Evolutionary conservation across 2,329 filamentous ascomycete species (phyloP), one percentile per base, ranked within the genome.

Genomic region (Leptodontidium sp.): DNA sequence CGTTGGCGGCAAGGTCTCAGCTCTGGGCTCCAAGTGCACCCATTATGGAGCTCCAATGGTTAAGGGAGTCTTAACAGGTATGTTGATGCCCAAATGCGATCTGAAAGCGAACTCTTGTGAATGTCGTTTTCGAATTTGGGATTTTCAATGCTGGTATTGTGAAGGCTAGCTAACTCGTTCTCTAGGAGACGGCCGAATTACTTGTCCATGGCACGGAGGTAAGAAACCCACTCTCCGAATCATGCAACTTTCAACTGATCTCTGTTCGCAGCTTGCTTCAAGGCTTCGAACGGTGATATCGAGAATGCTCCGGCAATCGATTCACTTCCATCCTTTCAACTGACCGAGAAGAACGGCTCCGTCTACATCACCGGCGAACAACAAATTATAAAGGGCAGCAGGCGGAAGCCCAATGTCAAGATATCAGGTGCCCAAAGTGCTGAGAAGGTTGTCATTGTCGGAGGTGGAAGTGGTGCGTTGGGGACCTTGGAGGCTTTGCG

Each of bases 171-270:
- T 59, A 29, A 40, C 21, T 2, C 53, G 11, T 29, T 45, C 26
- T 12, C 55, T 11, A 55, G 63, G 88, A 2, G 90, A 92, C 74
- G 96, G 96, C 5, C 87, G 93, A 62, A 81, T 99, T 71, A 97
- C 93, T 7, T 99, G 96, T 79, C 94, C 95, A 3, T 98, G 96
- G 96, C 95, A 98, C 79, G 95, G 95, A 83, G 93, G 93, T 96
- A 79, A 73, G 85, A 35, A 9, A 11, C 53, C 29, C 15, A 4
- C 62, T 32, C 26, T 52, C 21, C 21, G 64, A 15, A 38, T 17
- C 52, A 75, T 61, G 21, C 15, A 24, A 32, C 35, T 45, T 32
- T 43, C 3, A 49, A 32, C 55, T 70, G 43, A 68, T 43, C 17
- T n/a, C 1, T 4, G 29, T 26, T 21, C 43, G 21, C 72, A 94